Base-by-base conservation (phyloP, 176 grass and related monocot species). In the Themeda triandra region DNA sequence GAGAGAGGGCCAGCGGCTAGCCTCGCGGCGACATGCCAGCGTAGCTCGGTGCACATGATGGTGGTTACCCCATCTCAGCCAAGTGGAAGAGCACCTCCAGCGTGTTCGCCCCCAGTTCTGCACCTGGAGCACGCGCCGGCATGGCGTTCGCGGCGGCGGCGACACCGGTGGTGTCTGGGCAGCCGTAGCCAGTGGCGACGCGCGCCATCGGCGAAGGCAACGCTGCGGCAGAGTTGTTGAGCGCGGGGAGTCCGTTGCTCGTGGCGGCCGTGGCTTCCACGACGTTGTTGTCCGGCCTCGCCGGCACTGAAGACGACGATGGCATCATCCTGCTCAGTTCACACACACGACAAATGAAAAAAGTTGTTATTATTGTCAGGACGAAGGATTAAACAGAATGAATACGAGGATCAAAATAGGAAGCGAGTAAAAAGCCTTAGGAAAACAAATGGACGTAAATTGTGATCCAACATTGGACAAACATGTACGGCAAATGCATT, bases 1-100 rank as follows among this genome's bases (percentile, higher is more conserved):
- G 63, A 45, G 72, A 9, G 29, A 30, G 63, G 66, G 41, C 46
- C 13, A 69, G 36, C 10, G 66, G 75, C 40, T 35, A 49, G 14
- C 48, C 79, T 15, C 24, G 80, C 41, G 71, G 71, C 0, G 60
- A 35, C 82, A 66, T 51, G 59, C 5, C 54, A 8, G 54, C n/a
- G 19, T 73, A 31, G 76, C 25, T 68, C 69, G 48, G 87, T 11
- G 75, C 40, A 70, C 82, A 81, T 35, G 82, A 24, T 18, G 13
- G 29, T 63, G 49, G 13, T 28, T n/a, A 6, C 8, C 18, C 87
- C 87, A 89, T 9, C 88, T 25, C n/a, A 0, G 83, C 88, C 40
- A 85, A 54, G 6, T 64, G 30, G 71, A 69, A 64, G 6, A 89
- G 88, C 71, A 76, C 51, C 64, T 85, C 78, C 71, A 89, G 19